Percentiles rank a stretch among this genome's conserved stretches.
Evolutionary conservation across 2,329 filamentous ascomycete genomes (phyloP).

Genomic region (Trichophaea hybrida): DNA sequence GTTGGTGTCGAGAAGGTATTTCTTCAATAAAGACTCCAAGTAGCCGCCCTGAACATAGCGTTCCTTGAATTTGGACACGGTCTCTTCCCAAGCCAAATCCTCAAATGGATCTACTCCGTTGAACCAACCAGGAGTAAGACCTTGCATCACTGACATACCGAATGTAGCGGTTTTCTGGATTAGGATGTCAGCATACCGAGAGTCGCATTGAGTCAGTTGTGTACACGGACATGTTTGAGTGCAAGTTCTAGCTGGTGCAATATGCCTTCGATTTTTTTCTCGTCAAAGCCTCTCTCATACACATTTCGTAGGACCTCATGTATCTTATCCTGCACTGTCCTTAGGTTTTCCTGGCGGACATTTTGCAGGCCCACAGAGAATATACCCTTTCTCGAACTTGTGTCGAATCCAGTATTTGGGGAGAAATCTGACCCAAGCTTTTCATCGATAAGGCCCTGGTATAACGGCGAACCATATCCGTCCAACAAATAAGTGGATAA

Average conservation of each 20-base stretch:
- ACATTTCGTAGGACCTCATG: slow-evolving; percentile 57
- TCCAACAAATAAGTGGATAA: slow-evolving; percentile 76
- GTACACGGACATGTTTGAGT: slow-evolving; percentile 43
- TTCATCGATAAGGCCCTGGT: slow-evolving; percentile 73
- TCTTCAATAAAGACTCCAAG: slow-evolving; percentile 70
- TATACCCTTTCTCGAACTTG: slow-evolving; percentile 54
- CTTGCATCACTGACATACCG: slow-evolving; percentile 77
- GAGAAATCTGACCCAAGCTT: slow-evolving; percentile 88
- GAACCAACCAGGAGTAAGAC: slow-evolving; percentile 86
- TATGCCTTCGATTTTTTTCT: slow-evolving; percentile 81
- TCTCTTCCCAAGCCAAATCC: slow-evolving; percentile 80
- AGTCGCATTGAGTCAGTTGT: not conserved
- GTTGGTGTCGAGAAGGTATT: slow-evolving; percentile 77
- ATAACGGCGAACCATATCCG: slow-evolving; percentile 88
- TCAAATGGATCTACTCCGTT: slow-evolving; percentile 88
- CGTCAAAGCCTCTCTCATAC: slow-evolving; percentile 65
- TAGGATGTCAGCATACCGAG: slow-evolving; percentile 5
- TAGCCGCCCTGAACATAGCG: slow-evolving; percentile 64
- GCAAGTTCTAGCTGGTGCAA: slow-evolving; percentile 87
- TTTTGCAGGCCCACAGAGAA: slow-evolving; percentile 86
- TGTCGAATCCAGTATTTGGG: slow-evolving; percentile 82
- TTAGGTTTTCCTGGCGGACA: slow-evolving; percentile 66
- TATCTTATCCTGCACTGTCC: slow-evolving; percentile 60
- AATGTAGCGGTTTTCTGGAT: slow-evolving; percentile 90
- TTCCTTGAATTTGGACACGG: slow-evolving; percentile 65